These are phyloP conservation scores for Seiridium unicorne DNA, from an alignment of 2,329 filamentous ascomycete species.

Conservation along the genomic window DNA sequence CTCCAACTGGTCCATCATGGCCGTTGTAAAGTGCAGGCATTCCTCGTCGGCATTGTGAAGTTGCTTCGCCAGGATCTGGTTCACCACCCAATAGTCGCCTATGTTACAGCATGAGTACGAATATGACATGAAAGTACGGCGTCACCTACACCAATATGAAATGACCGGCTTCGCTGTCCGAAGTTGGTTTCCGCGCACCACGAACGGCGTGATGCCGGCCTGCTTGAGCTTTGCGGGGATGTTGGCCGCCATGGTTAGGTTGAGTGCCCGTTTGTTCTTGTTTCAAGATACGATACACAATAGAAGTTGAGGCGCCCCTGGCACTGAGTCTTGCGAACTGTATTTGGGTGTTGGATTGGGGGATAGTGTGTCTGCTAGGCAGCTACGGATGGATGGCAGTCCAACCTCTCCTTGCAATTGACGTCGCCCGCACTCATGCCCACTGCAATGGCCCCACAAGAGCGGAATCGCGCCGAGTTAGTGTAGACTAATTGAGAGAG, in stretches of 20 bases:
- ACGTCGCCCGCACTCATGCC: neutral
- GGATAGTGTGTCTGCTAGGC: neutral
- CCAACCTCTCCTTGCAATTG: neutral
- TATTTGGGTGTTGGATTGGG: neutral
- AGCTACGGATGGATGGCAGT: neutral
- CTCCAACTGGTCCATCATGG: constrained; percentile 89
- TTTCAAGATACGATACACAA: too few species aligned
- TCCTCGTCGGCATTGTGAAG: constrained; percentile 79
- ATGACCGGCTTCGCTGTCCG: constrained; percentile 83
- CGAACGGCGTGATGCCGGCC: constrained; percentile 81
- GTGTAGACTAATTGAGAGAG: constrained; percentile 9
- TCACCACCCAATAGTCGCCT: constrained; percentile 91
- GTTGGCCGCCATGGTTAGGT: constrained; percentile 63
- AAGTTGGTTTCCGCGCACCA: constrained; percentile 79
- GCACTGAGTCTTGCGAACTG: neutral
- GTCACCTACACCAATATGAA: constrained; percentile 85
- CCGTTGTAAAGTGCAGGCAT: constrained; percentile 75
- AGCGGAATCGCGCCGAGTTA: neutral
- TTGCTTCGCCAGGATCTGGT: constrained; percentile 80
- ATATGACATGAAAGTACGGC: neutral
- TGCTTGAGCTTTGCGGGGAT: constrained; percentile 73
- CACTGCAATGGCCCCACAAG: neutral
- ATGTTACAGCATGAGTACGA: constrained; percentile 16
- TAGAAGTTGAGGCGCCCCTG: too few species aligned
- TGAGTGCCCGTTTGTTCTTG: too few species aligned